These are phyloP conservation scores for Schizophyllum amplum DNA, from an alignment of 1,284 basidiomycete species.

Conservation along the genomic window DNA sequence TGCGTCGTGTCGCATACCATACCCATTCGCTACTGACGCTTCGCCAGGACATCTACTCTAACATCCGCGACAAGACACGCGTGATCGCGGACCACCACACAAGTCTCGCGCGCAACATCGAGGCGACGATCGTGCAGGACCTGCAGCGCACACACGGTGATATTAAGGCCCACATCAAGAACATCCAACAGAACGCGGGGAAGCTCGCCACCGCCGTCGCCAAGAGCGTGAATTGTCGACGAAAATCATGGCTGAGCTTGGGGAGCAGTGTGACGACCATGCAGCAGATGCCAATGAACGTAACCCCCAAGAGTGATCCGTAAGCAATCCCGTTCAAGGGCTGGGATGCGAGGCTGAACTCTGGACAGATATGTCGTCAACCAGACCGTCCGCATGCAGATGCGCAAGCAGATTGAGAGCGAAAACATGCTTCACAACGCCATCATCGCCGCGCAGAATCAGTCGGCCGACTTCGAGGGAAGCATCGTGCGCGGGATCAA, in stretches of 20 bases:
- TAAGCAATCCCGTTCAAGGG: conserved; percentile 30
- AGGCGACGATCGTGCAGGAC: conserved; percentile 95
- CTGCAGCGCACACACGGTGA: conserved; percentile 90
- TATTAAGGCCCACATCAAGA: conserved; percentile 97
- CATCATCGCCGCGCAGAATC: conserved; percentile 98
- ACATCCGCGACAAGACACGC: conserved; percentile 89
- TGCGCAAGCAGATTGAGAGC: conserved; percentile 90
- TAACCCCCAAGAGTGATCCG: conserved; percentile 81
- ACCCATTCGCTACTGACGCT: neutral
- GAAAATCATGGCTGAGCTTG: conserved; percentile 81
- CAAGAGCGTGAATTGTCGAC: conserved; percentile 86
- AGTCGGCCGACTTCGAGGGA: conserved; percentile 94
- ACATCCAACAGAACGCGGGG: conserved; percentile 93
- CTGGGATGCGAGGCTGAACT: neutral
- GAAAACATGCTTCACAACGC: conserved; percentile 97
- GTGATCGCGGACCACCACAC: conserved; percentile 93
- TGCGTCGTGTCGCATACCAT: conserved; percentile 14
- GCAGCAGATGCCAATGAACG: conserved; percentile 91
- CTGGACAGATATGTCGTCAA: conserved; percentile 55
- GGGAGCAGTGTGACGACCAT: conserved; percentile 80
- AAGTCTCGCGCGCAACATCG: conserved; percentile 90
- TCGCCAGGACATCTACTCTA: conserved; percentile 83
- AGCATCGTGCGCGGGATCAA: conserved; percentile 93
- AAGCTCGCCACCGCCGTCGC: conserved; percentile 93
- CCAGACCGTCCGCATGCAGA: conserved; percentile 75